These are phyloP conservation scores for Metroxylon sagu DNA, from an alignment of 176 grass and related monocot species.

Conservation along the genomic window DNA sequence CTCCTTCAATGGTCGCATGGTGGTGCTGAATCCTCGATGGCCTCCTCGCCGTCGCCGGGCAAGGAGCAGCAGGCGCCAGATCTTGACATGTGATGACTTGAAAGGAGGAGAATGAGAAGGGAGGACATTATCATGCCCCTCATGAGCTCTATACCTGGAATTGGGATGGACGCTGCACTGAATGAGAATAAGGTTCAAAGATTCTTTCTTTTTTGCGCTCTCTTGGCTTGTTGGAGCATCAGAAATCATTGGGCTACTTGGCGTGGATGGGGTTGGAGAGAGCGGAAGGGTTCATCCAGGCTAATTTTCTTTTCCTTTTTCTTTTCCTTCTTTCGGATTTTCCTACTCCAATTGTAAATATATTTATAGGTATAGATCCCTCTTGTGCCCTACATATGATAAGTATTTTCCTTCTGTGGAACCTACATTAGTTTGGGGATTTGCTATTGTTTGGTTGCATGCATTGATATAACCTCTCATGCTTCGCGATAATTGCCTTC, in stretches of 20 bases:
- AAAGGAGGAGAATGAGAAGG: neutral
- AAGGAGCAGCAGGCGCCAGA: constrained; percentile 65
- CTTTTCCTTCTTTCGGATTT: constrained; percentile 11
- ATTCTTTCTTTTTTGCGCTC: constrained; percentile 32
- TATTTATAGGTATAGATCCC: constrained; percentile 15
- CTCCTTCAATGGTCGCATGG: constrained; percentile 38
- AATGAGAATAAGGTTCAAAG: constrained; percentile 37
- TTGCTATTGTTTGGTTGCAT: constrained; percentile 19
- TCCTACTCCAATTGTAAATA: constrained; percentile 16
- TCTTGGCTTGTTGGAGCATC: constrained; percentile 36
- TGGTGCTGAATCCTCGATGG: neutral
- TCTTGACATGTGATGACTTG: constrained; percentile 75
- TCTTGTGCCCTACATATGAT: constrained; percentile 59
- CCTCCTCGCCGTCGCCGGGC: constrained; percentile 52
- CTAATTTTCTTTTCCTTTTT: constrained; percentile 28
- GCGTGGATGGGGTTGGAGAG: constrained; percentile 37
- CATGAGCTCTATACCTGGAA: neutral
- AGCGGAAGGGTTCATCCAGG: constrained; percentile 38
- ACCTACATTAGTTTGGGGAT: constrained; percentile 19
- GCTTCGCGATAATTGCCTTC: constrained; percentile 18
- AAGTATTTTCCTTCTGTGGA: constrained; percentile 26
- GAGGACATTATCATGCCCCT: neutral
- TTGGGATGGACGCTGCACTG: neutral
- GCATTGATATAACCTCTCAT: constrained; percentile 4
- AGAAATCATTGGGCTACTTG: constrained; percentile 28